These are phyloP conservation scores for Mucor plumbeus DNA, from an alignment of 371 early-diverging fungal genomes.

Conservation along the genomic window DNA sequence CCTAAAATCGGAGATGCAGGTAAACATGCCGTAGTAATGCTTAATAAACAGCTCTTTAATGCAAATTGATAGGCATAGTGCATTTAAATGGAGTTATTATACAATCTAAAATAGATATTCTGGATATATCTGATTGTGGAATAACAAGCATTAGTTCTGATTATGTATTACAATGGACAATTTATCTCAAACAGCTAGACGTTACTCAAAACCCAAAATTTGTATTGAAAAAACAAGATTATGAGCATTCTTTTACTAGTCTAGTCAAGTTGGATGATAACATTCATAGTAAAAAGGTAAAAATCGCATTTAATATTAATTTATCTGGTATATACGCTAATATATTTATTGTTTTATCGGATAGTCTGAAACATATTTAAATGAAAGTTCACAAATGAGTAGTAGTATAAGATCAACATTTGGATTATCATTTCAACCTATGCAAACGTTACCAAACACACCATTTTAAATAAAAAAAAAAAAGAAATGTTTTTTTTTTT, in stretches of 20 bases:
- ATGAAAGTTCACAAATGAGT: not conserved
- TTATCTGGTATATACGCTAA: no score
- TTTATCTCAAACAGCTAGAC: conserved; percentile 13
- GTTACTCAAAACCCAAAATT: conserved; percentile 16
- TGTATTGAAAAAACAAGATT: not conserved
- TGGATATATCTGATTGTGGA: conserved; percentile 24
- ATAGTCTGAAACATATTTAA: no score
- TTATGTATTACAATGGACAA: conserved; percentile 13
- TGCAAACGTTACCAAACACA: not conserved
- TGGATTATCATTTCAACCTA: conserved; percentile 9
- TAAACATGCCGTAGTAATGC: not conserved
- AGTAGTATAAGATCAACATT: not conserved
- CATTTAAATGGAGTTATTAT: conserved; percentile 7
- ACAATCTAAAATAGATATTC: conserved; percentile 9
- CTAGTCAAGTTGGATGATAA: not conserved
- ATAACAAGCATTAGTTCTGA: conserved; percentile 2
- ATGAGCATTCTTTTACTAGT: not conserved
- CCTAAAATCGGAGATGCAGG: conserved; percentile 27
- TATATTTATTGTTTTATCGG: no score
- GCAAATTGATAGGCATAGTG: not conserved
- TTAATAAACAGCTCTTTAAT: conserved; percentile 2
- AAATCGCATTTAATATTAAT: no score
- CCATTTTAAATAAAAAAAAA: not conserved
- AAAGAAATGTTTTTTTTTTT: no score
- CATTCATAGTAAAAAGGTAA: not conserved